Conservation (phyloP, 1,284 basidiomycete genomes). For the Apiotrichum sp. region DNA sequence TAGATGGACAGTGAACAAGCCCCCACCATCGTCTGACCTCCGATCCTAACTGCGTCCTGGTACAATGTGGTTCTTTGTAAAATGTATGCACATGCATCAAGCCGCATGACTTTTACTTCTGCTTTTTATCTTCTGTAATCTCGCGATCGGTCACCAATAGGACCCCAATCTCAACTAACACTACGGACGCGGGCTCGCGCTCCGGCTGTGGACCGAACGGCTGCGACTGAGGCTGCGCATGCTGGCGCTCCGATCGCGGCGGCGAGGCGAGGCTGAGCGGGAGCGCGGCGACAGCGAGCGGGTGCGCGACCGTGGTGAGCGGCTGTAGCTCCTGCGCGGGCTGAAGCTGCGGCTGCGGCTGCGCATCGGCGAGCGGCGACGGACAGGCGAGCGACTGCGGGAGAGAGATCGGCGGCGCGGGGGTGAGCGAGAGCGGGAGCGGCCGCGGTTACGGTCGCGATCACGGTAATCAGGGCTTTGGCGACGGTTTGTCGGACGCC, state of each 20-base stretch:
- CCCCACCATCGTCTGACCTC: too few species aligned
- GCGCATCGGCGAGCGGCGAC: conserved; percentile 3
- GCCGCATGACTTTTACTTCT: too few species aligned
- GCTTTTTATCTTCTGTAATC: too few species aligned
- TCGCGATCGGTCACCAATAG: too few species aligned
- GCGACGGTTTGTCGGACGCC: conserved; percentile 12
- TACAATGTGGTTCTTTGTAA: too few species aligned
- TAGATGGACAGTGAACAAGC: too few species aligned
- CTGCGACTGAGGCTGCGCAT: conserved; percentile 7
- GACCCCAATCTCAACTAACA: too few species aligned
- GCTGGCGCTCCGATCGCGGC: conserved; percentile 8
- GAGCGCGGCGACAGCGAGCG: conserved; percentile 8
- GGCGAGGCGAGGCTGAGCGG: not conserved
- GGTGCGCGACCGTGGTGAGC: conserved; percentile 10
- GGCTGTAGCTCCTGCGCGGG: not conserved
- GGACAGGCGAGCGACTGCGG: conserved; percentile 3
- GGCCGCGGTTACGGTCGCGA: not conserved
- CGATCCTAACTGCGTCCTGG: too few species aligned
- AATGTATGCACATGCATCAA: too few species aligned
- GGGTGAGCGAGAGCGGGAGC: not conserved
- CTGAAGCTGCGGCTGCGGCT: not conserved
- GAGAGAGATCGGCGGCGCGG: not conserved
- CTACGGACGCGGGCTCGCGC: conserved; percentile 7
- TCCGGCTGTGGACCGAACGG: not conserved
- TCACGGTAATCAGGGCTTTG: conserved; percentile 15